Conservation (phyloP, 768 basidiomycete genomes). For the Termitomyces sp. region DNA sequence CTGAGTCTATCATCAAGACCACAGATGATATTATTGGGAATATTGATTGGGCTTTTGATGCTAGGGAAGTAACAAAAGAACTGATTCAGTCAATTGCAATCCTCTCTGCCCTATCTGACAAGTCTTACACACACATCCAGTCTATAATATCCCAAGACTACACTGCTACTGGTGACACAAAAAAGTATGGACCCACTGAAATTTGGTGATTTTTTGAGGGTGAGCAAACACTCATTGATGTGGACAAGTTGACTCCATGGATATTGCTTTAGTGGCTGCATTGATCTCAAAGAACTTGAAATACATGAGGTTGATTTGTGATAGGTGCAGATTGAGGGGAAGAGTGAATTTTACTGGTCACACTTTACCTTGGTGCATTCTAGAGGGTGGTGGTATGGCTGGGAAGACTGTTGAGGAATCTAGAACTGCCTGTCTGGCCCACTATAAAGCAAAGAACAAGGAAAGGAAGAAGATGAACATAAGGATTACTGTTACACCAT, state of each 20-base stretch:
- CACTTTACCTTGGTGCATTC: background rate
- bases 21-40: too few relatives aligned
- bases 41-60: background rate
- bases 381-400: too few relatives aligned
- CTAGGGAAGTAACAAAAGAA: background rate
- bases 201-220: background rate
- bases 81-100: background rate
- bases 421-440: background rate
- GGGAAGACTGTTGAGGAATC: background rate
- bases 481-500: background rate
- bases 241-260: background rate
- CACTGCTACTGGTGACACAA: background rate
- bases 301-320: background rate
- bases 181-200: background rate
- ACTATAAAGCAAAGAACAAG: background rate
- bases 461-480: background rate
- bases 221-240: background rate
- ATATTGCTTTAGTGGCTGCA: background rate
- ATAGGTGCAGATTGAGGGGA: background rate
- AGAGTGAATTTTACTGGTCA: background rate
- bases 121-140: background rate
- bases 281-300: background rate
- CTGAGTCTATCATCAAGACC: too few relatives aligned
- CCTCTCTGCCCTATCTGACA: background rate
- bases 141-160: background rate